phyloP scores from a whole-genome alignment of 2,329 filamentous ascomycete species.

The Pseudonectria foliicola region DNA sequence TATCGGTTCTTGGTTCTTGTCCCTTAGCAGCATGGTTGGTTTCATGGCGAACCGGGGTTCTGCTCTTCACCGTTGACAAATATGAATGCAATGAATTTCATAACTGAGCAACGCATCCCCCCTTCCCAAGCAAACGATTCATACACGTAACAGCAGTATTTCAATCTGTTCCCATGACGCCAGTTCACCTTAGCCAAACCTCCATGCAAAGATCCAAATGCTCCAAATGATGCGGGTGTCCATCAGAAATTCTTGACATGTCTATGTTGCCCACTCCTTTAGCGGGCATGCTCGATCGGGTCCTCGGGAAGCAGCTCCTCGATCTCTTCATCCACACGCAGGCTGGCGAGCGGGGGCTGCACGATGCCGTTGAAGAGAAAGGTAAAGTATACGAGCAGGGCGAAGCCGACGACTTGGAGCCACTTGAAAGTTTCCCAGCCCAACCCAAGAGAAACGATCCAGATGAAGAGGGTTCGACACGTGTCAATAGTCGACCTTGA shows the following conservation, averaged over 20 bases:
- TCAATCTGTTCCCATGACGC: conserved; percentile 5
- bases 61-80: background rate
- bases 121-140: too few relatives aligned
- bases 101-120: too few relatives aligned
- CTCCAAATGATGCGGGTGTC: too few relatives aligned
- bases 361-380: conserved; percentile 95
- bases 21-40: conserved; percentile 5
- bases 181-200: background rate
- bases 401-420: conserved; percentile 88
- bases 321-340: conserved; percentile 48
- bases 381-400: conserved; percentile 86
- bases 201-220: background rate
- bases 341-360: conserved; percentile 68
- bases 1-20: background rate
- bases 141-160: too few relatives aligned
- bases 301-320: conserved; percentile 71
- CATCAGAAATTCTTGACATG: background rate
- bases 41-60: conserved; percentile 8
- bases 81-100: background rate
- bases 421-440: conserved; percentile 98
- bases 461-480: conserved; percentile 95
- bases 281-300: conserved; percentile 63
- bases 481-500: conserved; percentile 95
- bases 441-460: conserved; percentile 85
- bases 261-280: background rate